Evolutionary conservation across 2,329 filamentous ascomycete species (phyloP), one percentile per base, ranked within the genome.

Genomic region (Penicillium sclerotigenum): DNA sequence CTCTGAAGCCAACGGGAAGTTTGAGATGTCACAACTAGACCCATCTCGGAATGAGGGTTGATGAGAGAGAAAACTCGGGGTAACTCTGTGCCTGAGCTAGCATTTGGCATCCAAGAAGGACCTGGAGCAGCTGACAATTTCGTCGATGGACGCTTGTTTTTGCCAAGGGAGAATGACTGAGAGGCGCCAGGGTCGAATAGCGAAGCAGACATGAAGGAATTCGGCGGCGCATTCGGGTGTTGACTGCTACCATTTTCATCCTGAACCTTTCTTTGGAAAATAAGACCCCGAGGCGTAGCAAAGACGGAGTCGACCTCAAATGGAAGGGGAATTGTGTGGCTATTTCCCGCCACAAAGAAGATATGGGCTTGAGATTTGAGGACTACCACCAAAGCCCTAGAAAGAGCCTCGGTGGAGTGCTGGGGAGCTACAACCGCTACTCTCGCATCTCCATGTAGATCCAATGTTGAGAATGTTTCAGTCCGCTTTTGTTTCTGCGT

Each of bases 361-460:
- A 99, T 85, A 70, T 97, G 93, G 22, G 90, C 91, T 70, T 97
- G 93, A 0, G 90, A 92, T 74, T 90, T 92, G 62, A 99, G 83
- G 64, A 97, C 89, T 47, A 99, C 89, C 8, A 97, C 90, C 59
- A 99, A 77, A 5, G 93, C 91, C 67, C 87, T 70, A 66, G 78
- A 70, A 61, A 73, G 54, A 26, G 52, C 56, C 40, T 68, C 65
- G 42, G 66, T 65, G 16, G 63, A 63, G 5, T 59, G 47, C 24
- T 64, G 59, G 16, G 59, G 59, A 42, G 57, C 49, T 26, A 67
- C 57, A 34, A 63, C 55, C 7, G 46, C 47, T n/a, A 59, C 60
- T 24, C 56, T 60, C 37, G 59, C 57, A 52, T 67, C 60, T 33
- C 65, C 67, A 55, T 66, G 58, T 22, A 68, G 50, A 54, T 69